These are phyloP conservation scores for Arxiozyma slooffiae DNA, from an alignment of 1,139 yeast genomes.

Conservation along the genomic window DNA sequence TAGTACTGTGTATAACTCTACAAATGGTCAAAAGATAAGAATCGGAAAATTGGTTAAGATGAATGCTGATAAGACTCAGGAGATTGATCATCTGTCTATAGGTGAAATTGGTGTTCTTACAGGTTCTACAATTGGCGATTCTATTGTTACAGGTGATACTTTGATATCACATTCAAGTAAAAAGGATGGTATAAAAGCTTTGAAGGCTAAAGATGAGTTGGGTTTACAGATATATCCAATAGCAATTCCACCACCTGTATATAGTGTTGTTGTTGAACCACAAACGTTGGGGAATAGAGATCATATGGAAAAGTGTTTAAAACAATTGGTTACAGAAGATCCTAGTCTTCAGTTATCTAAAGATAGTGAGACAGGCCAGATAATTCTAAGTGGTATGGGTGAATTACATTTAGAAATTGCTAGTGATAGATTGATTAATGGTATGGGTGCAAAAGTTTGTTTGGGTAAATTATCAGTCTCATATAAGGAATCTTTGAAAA, in stretches of 20 bases:
- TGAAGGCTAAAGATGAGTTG: conserved; percentile 36
- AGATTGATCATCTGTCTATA: conserved; percentile 48
- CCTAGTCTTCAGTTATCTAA: conserved; percentile 57
- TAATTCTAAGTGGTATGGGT: conserved; percentile 89
- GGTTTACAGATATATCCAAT: conserved; percentile 62
- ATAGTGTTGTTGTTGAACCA: conserved; percentile 79
- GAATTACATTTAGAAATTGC: conserved; percentile 88
- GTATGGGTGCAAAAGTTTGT: conserved; percentile 71
- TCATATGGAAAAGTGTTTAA: conserved; percentile 56
- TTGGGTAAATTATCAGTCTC: conserved; percentile 81
- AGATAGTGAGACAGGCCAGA: conserved; percentile 86
- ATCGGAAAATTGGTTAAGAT: conserved; percentile 63
- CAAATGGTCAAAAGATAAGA: conserved; percentile 57
- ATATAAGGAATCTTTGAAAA: conserved; percentile 63
- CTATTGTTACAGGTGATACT: conserved; percentile 85
- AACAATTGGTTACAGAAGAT: conserved; percentile 65
- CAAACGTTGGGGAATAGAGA: conserved; percentile 70
- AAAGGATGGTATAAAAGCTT: conserved; percentile 38
- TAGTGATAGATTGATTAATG: conserved; percentile 62
- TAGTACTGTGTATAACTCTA: conserved; percentile 53
- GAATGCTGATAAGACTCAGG: conserved; percentile 83
- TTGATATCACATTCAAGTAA: conserved; percentile 48
- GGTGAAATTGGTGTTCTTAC: conserved; percentile 87
- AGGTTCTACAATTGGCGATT: conserved; percentile 34
- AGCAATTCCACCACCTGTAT: conserved; percentile 83